phyloP scores from a whole-genome alignment of 345 rosid species.

The Citrus cavaleriei region DNA sequence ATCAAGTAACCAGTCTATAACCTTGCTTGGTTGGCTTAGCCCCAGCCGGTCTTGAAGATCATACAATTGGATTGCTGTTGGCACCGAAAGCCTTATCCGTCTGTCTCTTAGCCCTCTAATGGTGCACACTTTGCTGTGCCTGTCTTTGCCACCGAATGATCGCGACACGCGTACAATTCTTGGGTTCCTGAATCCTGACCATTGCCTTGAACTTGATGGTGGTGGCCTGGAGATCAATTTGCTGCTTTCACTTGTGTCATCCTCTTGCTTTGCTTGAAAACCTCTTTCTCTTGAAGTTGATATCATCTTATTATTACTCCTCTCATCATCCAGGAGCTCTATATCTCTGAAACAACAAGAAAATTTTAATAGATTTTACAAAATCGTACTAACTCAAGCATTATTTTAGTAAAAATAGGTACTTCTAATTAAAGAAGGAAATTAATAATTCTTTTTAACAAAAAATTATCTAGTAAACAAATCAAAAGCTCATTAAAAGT shows the following conservation, averaged over 20 bases:
- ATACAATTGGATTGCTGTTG: constrained; percentile 85
- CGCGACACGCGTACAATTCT: constrained; percentile 87
- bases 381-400: neutral
- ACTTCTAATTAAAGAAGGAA: neutral
- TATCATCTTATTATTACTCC: constrained; percentile 40
- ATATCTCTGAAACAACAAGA: neutral
- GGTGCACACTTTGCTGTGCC: constrained; percentile 97
- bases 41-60: constrained; percentile 93
- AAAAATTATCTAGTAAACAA: neutral
- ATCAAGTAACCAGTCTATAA: constrained; percentile 89
- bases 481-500: no score
- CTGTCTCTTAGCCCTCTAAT: constrained; percentile 84
- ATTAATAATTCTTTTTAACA: neutral
- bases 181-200: constrained; percentile 90
- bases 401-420: neutral
- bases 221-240: constrained; percentile 18
- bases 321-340: constrained; percentile 29
- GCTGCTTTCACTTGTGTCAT: constrained; percentile 20
- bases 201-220: constrained; percentile 61
- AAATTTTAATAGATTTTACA: no score
- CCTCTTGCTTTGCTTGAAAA: constrained; percentile 55
- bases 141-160: constrained; percentile 90
- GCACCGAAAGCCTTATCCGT: constrained; percentile 87
- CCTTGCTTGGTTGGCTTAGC: constrained; percentile 88
- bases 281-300: constrained; percentile 46